A percentile compares a stretch with the other conserved stretches of the same genome.
Conservation (phyloP, 768 basidiomycete species). For the Austroboletus festivus region DNA sequence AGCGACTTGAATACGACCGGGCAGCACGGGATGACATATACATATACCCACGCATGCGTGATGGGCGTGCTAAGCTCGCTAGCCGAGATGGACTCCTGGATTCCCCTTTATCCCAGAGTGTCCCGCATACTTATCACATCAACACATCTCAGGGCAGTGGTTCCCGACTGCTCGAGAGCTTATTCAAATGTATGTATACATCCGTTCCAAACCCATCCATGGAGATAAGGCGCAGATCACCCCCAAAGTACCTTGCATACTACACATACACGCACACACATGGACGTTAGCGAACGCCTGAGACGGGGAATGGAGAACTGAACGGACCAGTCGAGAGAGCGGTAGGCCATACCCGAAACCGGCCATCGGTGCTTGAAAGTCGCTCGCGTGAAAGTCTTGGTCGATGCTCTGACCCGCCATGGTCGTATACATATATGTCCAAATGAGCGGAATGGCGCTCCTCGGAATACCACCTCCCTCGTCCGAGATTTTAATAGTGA, state of each 20-base stretch:
- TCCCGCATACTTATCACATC: background rate
- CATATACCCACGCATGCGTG: background rate
- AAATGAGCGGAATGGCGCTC: conserved; percentile 88
- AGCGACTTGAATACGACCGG: background rate
- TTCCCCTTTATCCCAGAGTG: too few species aligned
- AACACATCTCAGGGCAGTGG: conserved; percentile 21
- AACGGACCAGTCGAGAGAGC: conserved; percentile 79
- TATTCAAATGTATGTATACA: conserved; percentile 89
- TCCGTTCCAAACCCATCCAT: conserved; percentile 99
- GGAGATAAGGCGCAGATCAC: conserved; percentile 88
- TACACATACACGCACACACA: conserved; percentile 24
- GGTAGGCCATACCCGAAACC: conserved; percentile 96
- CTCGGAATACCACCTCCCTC: conserved; percentile 90
- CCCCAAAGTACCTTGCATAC: conserved; percentile 96
- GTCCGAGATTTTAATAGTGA: conserved; percentile 98
- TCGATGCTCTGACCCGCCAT: conserved; percentile 72
- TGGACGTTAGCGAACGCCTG: conserved; percentile 42
- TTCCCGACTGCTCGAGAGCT: conserved; percentile 55
- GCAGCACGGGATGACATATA: conserved; percentile 4
- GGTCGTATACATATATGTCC: conserved; percentile 98
- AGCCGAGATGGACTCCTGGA: background rate
- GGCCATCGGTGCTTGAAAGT: conserved; percentile 98
- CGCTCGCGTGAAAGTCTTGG: conserved; percentile 71
- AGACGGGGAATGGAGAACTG: conserved; percentile 52
- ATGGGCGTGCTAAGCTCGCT: too few species aligned